A percentile compares a stretch with the other conserved stretches of the same genome.
Conservation (phyloP, 768 basidiomycete genomes). For the Leccinum arenicola region DNA sequence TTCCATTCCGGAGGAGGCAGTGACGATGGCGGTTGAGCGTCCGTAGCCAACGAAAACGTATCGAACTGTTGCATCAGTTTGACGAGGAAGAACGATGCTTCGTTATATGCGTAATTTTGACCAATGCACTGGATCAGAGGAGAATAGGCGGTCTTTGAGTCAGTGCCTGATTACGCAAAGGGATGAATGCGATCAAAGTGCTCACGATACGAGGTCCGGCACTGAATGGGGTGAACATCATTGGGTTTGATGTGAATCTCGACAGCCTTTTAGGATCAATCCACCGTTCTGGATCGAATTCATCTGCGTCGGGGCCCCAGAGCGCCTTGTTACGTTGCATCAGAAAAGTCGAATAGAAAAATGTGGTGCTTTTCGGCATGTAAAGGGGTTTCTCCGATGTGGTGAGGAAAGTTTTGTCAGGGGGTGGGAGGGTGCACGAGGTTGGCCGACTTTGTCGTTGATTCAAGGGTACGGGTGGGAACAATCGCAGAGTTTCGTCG, state of each 20-base stretch:
- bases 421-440: slow-evolving; percentile 49
- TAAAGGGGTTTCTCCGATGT: slow-evolving; percentile 44
- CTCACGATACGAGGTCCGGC: slow-evolving; percentile 59
- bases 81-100: slow-evolving; percentile 71
- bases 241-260: slow-evolving; percentile 53
- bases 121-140: slow-evolving; percentile 53
- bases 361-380: slow-evolving; percentile 54
- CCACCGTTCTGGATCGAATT: slow-evolving; percentile 82
- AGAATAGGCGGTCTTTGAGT: slow-evolving; percentile 10
- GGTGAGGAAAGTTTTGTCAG: slow-evolving; percentile 45
- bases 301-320: slow-evolving; percentile 75
- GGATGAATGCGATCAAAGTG: slow-evolving; percentile 1
- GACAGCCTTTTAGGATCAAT: slow-evolving; percentile 53
- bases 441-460: slow-evolving; percentile 53
- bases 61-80: slow-evolving; percentile 65
- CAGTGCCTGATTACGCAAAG: slow-evolving; percentile 8
- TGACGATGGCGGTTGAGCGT: slow-evolving; percentile 61
- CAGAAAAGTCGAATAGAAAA: slow-evolving; percentile 60
- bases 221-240: slow-evolving; percentile 74
- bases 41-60: slow-evolving; percentile 54
- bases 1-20: slow-evolving; percentile 61
- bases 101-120: slow-evolving; percentile 74
- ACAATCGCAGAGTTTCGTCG: slow-evolving; percentile 75
- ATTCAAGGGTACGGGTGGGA: slow-evolving; percentile 77
- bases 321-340: slow-evolving; percentile 64